Conservation (phyloP, 306 rosid species). For the Quercus glauca region DNA sequence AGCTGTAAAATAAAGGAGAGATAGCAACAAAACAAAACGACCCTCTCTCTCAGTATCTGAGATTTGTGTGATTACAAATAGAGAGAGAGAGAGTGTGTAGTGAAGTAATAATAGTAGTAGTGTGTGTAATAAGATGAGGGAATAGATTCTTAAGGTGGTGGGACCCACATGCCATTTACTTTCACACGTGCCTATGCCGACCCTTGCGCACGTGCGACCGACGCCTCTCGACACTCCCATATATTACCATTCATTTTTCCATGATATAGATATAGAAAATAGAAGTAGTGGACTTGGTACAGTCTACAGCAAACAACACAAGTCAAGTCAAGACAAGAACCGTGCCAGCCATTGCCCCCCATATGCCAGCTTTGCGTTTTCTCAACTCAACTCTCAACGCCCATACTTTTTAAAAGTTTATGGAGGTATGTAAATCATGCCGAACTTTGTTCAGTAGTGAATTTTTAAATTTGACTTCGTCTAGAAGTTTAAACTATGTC, state of each 20-base stretch:
- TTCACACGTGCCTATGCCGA: conserved; percentile 42
- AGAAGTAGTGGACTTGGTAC: too few species aligned
- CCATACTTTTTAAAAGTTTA: conserved; percentile 2
- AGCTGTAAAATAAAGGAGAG: conserved; percentile 19
- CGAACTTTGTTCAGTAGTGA: too few species aligned
- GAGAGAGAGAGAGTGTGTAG: conserved; percentile 13
- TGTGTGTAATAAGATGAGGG: neutral
- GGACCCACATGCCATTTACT: conserved; percentile 21
- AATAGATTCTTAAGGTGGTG: conserved; percentile 18
- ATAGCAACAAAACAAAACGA: conserved; percentile 1
- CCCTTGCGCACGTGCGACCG: conserved; percentile 61
- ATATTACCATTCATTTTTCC: too few species aligned
- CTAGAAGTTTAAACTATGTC: too few species aligned
- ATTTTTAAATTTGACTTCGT: too few species aligned
- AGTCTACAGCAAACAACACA: too few species aligned
- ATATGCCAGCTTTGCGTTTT: too few species aligned
- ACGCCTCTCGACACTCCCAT: conserved; percentile 22
- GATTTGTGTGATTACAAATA: conserved; percentile 50
- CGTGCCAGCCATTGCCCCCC: too few species aligned
- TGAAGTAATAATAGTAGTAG: neutral
- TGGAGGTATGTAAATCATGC: too few species aligned
- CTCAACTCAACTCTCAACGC: conserved; percentile 22
- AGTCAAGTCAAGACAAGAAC: too few species aligned
- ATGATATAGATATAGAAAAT: too few species aligned
- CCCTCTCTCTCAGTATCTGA: conserved; percentile 22